These are phyloP conservation scores for Hirschfeldia incana DNA, from an alignment of 345 rosid genomes.

Conservation along the genomic window DNA sequence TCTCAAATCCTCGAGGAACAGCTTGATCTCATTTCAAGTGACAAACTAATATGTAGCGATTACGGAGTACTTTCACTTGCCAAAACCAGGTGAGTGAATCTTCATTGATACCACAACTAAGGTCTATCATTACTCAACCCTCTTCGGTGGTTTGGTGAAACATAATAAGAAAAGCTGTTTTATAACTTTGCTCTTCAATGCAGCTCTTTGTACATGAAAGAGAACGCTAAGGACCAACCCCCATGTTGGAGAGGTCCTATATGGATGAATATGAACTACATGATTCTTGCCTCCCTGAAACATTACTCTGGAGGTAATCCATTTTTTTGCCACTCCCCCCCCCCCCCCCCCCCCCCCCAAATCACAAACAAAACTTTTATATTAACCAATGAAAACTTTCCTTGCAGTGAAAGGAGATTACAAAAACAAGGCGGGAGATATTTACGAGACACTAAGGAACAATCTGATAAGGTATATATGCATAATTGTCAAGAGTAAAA, in stretches of 20 bases:
- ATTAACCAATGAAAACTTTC: background rate
- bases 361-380: background rate
- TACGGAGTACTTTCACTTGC: conserved; percentile 89
- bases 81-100: conserved; percentile 60
- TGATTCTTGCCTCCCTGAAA: conserved; percentile 79
- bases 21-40: conserved; percentile 73
- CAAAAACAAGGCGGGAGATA: conserved; percentile 53
- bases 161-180: background rate
- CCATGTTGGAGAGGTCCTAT: conserved; percentile 98
- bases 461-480: conserved; percentile 66
- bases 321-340: background rate
- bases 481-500: background rate
- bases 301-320: conserved; percentile 71
- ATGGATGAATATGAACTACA: conserved; percentile 92
- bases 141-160: background rate
- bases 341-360: no score
- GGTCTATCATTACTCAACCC: background rate
- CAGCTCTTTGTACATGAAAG: conserved; percentile 88
- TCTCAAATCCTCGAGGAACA: conserved; percentile 81
- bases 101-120: background rate
- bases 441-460: conserved; percentile 60
- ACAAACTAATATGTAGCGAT: conserved; percentile 66
- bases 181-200: background rate
- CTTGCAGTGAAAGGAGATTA: conserved; percentile 76
- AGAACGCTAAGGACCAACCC: conserved; percentile 74